These are phyloP conservation scores for Coemansia sp. DNA, from an alignment of 192 early-diverging fungal species.

Conservation along the genomic window DNA sequence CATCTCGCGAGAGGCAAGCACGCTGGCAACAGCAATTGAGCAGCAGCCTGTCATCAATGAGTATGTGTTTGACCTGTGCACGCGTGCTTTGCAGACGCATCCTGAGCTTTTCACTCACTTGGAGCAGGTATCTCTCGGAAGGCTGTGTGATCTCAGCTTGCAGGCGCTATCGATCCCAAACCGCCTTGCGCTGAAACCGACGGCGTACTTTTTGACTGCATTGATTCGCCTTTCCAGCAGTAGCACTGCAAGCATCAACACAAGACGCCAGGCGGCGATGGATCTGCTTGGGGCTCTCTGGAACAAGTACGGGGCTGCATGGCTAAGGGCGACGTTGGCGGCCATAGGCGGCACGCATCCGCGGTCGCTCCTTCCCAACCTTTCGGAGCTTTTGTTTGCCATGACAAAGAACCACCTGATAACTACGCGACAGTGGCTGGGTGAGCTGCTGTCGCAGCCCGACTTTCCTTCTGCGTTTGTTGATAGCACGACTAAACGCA, in stretches of 20 bases:
- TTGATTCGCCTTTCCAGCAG: conserved; percentile 28
- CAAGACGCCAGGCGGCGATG: conserved; percentile 2
- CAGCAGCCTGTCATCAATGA: conserved; percentile 49
- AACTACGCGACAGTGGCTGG: conserved; percentile 15
- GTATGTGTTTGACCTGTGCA: conserved; percentile 34
- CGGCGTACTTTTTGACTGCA: conserved; percentile 38
- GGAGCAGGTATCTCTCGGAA: conserved; percentile 11
- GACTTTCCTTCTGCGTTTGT: conserved; percentile 41
- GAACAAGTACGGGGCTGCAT: conserved; percentile 28
- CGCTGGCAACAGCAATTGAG: conserved; percentile 27
- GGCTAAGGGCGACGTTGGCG: conserved; percentile 40
- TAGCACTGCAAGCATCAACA: not conserved
- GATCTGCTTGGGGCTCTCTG: conserved; percentile 25
- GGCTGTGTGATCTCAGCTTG: conserved; percentile 36
- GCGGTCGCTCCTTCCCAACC: conserved; percentile 44
- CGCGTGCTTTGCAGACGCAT: conserved; percentile 33
- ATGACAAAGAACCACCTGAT: conserved; percentile 38
- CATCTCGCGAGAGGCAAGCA: conserved; percentile 24
- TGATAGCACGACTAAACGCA: conserved; percentile 26
- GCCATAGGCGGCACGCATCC: conserved; percentile 49
- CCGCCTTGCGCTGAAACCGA: conserved; percentile 43
- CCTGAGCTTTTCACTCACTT: conserved; percentile 17
- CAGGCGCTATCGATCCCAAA: conserved; percentile 46
- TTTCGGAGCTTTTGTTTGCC: conserved; percentile 49
- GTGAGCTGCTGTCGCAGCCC: conserved; percentile 23